These are phyloP conservation scores for Leccinum subgranulosum DNA, from an alignment of 768 basidiomycete species.

Conservation along the genomic window DNA sequence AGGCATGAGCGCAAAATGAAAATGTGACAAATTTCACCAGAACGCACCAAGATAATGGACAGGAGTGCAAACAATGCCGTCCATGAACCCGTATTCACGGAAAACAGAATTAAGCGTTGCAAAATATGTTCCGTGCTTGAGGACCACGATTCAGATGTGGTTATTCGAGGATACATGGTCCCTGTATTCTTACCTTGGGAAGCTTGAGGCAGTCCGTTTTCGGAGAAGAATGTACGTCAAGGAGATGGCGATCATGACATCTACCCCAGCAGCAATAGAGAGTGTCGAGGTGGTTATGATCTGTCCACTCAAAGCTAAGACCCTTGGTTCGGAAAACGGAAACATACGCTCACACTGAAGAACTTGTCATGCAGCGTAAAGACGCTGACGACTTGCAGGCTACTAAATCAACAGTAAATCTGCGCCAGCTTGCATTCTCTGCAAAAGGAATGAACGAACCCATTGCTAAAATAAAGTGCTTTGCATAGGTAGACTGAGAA, in stretches of 20 bases:
- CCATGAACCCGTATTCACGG: conserved; percentile 36
- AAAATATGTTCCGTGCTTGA: conserved; percentile 8
- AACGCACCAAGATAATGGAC: conserved; percentile 14
- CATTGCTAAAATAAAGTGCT: neutral
- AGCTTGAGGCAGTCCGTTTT: neutral
- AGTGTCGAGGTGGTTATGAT: neutral
- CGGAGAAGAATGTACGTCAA: conserved; percentile 5
- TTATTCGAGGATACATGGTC: neutral
- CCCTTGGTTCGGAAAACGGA: neutral
- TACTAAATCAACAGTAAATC: neutral
- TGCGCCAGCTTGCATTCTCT: neutral
- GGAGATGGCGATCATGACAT: conserved; percentile 2
- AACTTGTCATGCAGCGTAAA: neutral
- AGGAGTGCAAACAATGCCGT: conserved; percentile 50
- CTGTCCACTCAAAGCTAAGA: neutral
- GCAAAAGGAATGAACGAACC: conserved; percentile 3
- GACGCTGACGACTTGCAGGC: neutral
- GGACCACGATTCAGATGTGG: neutral
- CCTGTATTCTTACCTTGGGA: neutral
- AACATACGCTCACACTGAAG: neutral
- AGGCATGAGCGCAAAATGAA: neutral
- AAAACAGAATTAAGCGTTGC: conserved; percentile 10
- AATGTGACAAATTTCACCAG: neutral
- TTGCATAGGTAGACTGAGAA: conserved; percentile 5
- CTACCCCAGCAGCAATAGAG: conserved; percentile 2